These are phyloP conservation scores for Pseudocercospora pini-densiflorae DNA, from an alignment of 2,329 filamentous ascomycete species.

Conservation along the genomic window DNA sequence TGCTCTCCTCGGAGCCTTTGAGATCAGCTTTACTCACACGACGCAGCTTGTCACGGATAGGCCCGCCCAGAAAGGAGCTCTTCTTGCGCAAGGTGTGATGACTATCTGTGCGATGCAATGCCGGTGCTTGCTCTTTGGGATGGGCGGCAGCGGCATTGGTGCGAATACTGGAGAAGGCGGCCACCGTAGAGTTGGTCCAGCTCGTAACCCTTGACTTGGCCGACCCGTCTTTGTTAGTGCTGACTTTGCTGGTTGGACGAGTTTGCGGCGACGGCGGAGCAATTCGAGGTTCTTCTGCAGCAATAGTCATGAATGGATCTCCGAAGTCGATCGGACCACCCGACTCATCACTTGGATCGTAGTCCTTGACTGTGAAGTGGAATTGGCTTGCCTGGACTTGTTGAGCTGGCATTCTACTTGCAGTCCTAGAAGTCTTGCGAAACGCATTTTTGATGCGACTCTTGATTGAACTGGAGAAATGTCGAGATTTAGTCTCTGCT, in stretches of 20 bases:
- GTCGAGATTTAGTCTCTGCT: slow-evolving; percentile 52
- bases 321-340: slow-evolving; percentile 15
- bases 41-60: slow-evolving; percentile 34
- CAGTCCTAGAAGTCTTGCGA: slow-evolving; percentile 44
- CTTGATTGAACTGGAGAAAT: slow-evolving; percentile 66
- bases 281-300: slow-evolving; percentile 11
- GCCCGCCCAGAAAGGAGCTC: slow-evolving; percentile 38
- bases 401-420: slow-evolving; percentile 52
- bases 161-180: slow-evolving; percentile 57
- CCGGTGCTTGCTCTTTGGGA: neutral
- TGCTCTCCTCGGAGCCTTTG: slow-evolving; percentile 54
- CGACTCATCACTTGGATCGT: slow-evolving; percentile 22
- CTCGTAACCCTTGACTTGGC: slow-evolving; percentile 72
- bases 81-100: slow-evolving; percentile 33
- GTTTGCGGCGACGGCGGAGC: neutral
- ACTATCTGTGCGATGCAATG: slow-evolving; percentile 23
- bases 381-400: slow-evolving; percentile 52
- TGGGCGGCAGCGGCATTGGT: slow-evolving; percentile 36
- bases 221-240: slow-evolving; percentile 53
- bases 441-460: slow-evolving; percentile 66
- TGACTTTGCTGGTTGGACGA: slow-evolving; percentile 42
- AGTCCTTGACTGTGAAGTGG: slow-evolving; percentile 29
- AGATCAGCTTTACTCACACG: slow-evolving; percentile 36
- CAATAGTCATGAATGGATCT: slow-evolving; percentile 30
- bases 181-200: slow-evolving; percentile 69